phyloP scores from a whole-genome alignment of 73 alveolate genomes.

The Tetrahymena malaccensis region DNA sequence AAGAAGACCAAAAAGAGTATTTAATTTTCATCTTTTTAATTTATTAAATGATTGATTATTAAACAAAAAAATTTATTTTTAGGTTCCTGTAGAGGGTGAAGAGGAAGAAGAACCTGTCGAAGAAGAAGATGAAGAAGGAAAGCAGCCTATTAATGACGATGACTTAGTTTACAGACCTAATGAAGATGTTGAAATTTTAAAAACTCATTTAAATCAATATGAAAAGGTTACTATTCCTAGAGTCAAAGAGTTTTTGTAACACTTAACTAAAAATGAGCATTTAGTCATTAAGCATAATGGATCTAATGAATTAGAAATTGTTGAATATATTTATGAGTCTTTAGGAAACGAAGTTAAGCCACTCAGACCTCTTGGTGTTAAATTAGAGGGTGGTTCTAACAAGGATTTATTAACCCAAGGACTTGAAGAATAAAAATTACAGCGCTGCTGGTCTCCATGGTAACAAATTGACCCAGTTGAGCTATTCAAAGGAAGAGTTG shows the following conservation, averaged over 20 bases:
- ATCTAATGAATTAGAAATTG: constrained; percentile 66
- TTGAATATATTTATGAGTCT: constrained; percentile 62
- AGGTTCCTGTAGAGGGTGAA: constrained; percentile 74
- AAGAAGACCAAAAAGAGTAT: constrained; percentile 65
- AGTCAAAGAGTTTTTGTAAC: constrained; percentile 56
- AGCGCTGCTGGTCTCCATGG: constrained; percentile 94
- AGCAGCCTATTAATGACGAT: constrained; percentile 66
- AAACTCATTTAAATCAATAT: constrained; percentile 56
- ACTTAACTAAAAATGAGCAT: constrained; percentile 68
- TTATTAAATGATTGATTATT: neutral
- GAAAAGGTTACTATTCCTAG: constrained; percentile 67
- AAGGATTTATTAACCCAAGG: constrained; percentile 83
- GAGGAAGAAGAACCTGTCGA: constrained; percentile 75
- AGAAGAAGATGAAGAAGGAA: constrained; percentile 88
- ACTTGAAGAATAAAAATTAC: constrained; percentile 72
- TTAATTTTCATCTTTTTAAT: neutral
- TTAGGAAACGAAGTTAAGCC: constrained; percentile 64
- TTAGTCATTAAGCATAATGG: constrained; percentile 80
- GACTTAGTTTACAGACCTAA: constrained; percentile 71
- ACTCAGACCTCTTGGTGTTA: constrained; percentile 86
- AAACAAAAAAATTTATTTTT: constrained; percentile 53
- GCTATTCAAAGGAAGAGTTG: constrained; percentile 76
- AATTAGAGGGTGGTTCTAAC: constrained; percentile 83
- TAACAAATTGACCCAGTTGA: constrained; percentile 90
- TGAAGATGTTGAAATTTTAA: constrained; percentile 60